These are phyloP conservation scores for Geosmithia morbida DNA, from an alignment of 2,329 filamentous ascomycete species.

Conservation along the genomic window DNA sequence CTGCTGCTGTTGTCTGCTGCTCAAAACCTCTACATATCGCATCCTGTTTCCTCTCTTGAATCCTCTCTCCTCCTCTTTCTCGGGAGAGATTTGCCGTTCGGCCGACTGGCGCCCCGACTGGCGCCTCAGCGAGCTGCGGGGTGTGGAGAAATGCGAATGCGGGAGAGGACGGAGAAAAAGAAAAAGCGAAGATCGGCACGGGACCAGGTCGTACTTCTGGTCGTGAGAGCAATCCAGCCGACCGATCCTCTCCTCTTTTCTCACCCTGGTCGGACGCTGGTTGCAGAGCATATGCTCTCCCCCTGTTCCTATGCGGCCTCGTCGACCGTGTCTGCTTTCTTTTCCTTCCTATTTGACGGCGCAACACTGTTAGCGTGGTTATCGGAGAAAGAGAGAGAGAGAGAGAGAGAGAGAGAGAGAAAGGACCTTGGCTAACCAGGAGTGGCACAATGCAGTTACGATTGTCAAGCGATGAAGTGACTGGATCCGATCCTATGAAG, in stretches of 20 bases:
- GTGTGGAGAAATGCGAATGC: background rate
- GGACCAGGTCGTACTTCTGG: background rate
- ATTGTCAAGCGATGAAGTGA: slow-evolving; percentile 54
- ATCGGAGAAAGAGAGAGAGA: background rate
- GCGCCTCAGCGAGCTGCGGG: background rate
- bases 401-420: background rate
- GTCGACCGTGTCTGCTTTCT: background rate
- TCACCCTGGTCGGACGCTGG: background rate
- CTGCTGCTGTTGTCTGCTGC: background rate
- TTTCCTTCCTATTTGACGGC: background rate
- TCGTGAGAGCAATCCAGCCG: background rate
- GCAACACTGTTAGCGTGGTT: too few relatives aligned
- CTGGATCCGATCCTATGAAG: background rate
- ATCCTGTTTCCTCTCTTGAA: background rate
- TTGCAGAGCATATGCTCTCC: background rate
- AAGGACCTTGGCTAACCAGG: background rate
- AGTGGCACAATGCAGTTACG: slow-evolving; percentile 15
- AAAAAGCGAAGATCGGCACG: background rate
- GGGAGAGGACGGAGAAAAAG: background rate
- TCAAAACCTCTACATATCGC: background rate
- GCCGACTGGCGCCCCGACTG: background rate
- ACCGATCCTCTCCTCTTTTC: background rate
- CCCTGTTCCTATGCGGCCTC: background rate
- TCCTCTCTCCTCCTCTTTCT: background rate
- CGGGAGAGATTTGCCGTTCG: background rate